Percentiles rank a stretch among this genome's conserved stretches.
phyloP scores from a whole-genome alignment of 805 yeast species.

The Hanseniaspora valbyensis region DNA sequence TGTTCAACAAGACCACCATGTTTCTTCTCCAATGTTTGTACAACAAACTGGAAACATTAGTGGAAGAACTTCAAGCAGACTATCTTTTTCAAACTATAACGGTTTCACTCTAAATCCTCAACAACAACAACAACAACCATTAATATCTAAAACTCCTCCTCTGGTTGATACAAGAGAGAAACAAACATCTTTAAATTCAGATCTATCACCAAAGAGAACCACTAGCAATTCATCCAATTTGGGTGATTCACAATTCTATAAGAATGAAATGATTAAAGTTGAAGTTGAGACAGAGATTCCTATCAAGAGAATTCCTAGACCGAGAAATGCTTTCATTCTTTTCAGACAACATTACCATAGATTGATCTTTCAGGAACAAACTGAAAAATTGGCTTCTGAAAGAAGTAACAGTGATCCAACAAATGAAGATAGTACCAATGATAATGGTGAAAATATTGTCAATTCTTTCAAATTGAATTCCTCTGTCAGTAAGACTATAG shows the following conservation, averaged over 20 bases:
- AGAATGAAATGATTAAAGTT: background rate
- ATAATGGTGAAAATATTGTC: slow-evolving; percentile 36
- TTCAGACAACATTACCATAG: slow-evolving; percentile 78
- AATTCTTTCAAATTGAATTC: slow-evolving; percentile 28
- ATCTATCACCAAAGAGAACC: background rate
- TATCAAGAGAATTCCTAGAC: slow-evolving; percentile 51
- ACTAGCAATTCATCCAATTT: background rate
- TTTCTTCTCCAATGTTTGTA: background rate
- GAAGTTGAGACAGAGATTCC: slow-evolving; percentile 11
- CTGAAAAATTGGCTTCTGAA: background rate
- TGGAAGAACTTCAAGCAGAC: background rate
- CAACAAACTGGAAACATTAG: background rate
- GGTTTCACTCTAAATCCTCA: background rate
- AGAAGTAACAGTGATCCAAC: background rate
- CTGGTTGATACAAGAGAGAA: background rate
- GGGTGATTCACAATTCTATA: background rate
- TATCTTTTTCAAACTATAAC: background rate
- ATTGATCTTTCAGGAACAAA: slow-evolving; percentile 9
- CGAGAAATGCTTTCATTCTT: slow-evolving; percentile 75
- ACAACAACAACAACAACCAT: background rate
- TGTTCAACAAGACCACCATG: background rate
- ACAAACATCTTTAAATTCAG: background rate
- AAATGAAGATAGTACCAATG: background rate
- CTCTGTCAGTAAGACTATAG: slow-evolving; percentile 48
- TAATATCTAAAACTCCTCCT: background rate